Evolutionary conservation across 2,329 filamentous ascomycete genomes (phyloP), one percentile per base, ranked within the genome.

Genomic region (Westerdykella sp.): DNA sequence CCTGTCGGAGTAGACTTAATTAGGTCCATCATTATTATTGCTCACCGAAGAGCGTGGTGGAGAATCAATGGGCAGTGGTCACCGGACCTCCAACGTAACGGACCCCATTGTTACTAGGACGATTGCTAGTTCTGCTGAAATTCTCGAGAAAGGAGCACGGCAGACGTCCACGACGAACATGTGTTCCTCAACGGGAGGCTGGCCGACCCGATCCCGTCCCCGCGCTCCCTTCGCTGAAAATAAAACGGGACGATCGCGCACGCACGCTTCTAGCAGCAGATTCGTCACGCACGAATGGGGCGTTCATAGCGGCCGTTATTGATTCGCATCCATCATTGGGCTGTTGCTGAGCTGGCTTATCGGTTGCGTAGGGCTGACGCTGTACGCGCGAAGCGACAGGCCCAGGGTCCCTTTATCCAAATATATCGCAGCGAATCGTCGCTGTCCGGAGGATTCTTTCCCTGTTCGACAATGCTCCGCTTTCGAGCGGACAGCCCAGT

Each of bases 361-460:
- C 37, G 18, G 35, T 13, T 41, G 35, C 22, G 30, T 51, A 54
- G 43, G 51, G 51, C 51, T 51, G 51, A 45, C 45, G 43, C 38
- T 40, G 36, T 36, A 41, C 45, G 45, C 46, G 45, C 39, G 39
- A 41, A 45, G 41, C 43, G 35, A 46, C 31, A 10, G n/a, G 32
- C 32, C 32, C 32, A 35, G 32, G 32, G 32, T 44, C 14, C 14
- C 40, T 49, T 44, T 39, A 50, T 45, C 25, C 39, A 43, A 36
- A 41, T 38, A 36, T 25, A 36, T n/a, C 18, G 39, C 18, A 45
- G 45, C 45, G 48, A 43, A 49, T 48, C 6, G 43, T 41, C 13
- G 12, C 32, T 28, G 16, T 34, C 18, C 21, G 2, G 15, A 18
- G 44, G 42, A 45, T 42, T 40, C 23, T 21, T 30, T 21, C 40